Base-by-base conservation (phyloP, 352 stramenopile genomes). In the Globisporangium camurandrum region DNA sequence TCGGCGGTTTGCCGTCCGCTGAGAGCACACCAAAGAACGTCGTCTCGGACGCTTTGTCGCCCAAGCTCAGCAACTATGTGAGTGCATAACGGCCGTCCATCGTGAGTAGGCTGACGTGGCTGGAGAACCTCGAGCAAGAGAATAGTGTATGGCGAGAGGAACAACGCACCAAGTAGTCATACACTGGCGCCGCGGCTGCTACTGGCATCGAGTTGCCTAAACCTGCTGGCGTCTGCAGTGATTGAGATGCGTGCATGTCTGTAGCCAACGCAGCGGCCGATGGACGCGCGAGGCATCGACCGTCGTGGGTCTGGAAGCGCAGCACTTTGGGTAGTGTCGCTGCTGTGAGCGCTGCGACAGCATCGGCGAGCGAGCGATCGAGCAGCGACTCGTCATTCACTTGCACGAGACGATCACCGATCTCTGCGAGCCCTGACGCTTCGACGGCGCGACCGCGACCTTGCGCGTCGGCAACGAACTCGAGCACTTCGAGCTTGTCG, bases 1-100 rank as follows among this genome's bases (percentile, higher is more conserved):
- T 77, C 6, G 75, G 75, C 17, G 70, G 66, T 16, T 59, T 68
- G 0, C 72, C 72, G 46, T 82, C 74, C 4, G 62, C 69, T 22
- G 76, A 88, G 14, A 81, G 45, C n/a, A 86, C 62, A 17, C 64
- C 74, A 36, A 70, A 87, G 30, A 84, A 66, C 39, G 58, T 67
- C 20, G 66, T 31, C 53, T 86, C 72, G 8, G 51, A 67, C 17
- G 56, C 45, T 40, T 72, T 72, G 3, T 68, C 63, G 9, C 71
- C 68, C 1, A 75, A 40, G 38, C 66, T 84, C 19, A 77, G 54
- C 10, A 88, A 45, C 64, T 84, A 22, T 40, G n/a, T 17, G 17
- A 41, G 36, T 16, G 17, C 4, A 11, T 24, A 20, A 5, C 20
- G 17, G 11, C 12, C 8, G 43, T 11, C 23, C n/a, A 33, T 0